Evolutionary conservation across 2,329 filamentous ascomycete genomes (phyloP), one percentile per base, ranked within the genome.

Genomic region (Penicillium sp.): DNA sequence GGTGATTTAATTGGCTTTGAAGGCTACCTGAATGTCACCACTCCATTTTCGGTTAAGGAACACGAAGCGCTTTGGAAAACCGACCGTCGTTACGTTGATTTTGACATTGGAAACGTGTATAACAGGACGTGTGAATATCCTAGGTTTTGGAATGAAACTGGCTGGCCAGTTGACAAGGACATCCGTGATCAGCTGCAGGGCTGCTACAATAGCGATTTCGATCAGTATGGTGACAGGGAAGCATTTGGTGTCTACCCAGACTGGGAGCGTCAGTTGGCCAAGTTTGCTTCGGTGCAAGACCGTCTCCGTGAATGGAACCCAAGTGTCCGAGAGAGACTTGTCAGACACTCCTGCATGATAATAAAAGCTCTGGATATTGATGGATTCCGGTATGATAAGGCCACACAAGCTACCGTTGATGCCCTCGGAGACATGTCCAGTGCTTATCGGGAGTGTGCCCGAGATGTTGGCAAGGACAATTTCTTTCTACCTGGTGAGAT

Each of bases 241-340:
- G 86, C 86, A 46, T 88, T 89, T 67, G 87, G 87, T 65, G 83
- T 86, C 15, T 88, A 84, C 61, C 84, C 86, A 0, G 85, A 89
- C 69, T 89, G 85, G 84, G 78, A 88, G 68, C 84, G 86, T 70
- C 85, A 90, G 71, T 79, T 90, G 47, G 83, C 86, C 21, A 90
- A 89, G 67, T 90, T 90, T 73, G 86, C 86, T 52, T 87, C 84
- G 47, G 87, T 89, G 1, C 88, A 90, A 73, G 88, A 90, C 73
- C 86, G 88, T 70, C 78, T 90, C 3, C 83, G 88, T 56, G 87
- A 89, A 67, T 90, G 88, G 88, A 69, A 82, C 29, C 84, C 85
- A 3, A 82, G 82, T 13, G 87, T 89, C 0, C 76, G 83, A 35
- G 79, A 83, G 51, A 86, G 85, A 66, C 76, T 90, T 61, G 83